Conservation (phyloP, 2,329 filamentous ascomycete genomes). For the Didymella lethalis region DNA sequence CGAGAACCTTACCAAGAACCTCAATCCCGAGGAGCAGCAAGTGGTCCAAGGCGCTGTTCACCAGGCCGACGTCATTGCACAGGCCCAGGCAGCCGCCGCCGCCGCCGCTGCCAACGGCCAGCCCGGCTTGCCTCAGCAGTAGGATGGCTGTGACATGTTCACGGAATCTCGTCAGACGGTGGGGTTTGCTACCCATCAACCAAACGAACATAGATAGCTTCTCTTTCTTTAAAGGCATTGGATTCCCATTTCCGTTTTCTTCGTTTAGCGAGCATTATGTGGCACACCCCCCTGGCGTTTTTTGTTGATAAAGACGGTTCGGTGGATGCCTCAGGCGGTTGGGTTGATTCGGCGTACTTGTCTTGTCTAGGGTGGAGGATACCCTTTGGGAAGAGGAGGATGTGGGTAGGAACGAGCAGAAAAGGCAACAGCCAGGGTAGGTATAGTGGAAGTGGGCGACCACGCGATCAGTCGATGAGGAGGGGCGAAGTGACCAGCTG, state of each 20-base stretch:
- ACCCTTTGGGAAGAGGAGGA: slow-evolving; percentile 20
- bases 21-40: slow-evolving; percentile 80
- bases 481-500: not conserved
- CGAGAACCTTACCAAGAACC: slow-evolving; percentile 76
- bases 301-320: slow-evolving; percentile 29
- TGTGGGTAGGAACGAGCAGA: slow-evolving; percentile 14
- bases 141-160: slow-evolving; percentile 10
- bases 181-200: not conserved
- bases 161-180: slow-evolving; percentile 7
- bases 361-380: slow-evolving; percentile 22
- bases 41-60: slow-evolving; percentile 81
- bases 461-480: slow-evolving; percentile 1
- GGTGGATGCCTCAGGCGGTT: slow-evolving; percentile 27
- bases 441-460: slow-evolving; percentile 26
- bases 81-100: slow-evolving; percentile 36
- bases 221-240: slow-evolving; percentile 29
- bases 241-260: slow-evolving; percentile 32
- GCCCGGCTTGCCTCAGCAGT: slow-evolving; percentile 28
- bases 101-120: slow-evolving; percentile 35
- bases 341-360: slow-evolving; percentile 27
- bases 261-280: slow-evolving; percentile 46
- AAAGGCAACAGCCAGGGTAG: slow-evolving; percentile 27
- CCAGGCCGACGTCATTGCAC: slow-evolving; percentile 67
- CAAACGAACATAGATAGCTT: slow-evolving; percentile 33
- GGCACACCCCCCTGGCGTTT: slow-evolving; percentile 37